Base-by-base conservation (phyloP, 371 early-diverging fungal genomes). In the Capniomyces stellatus region DNA sequence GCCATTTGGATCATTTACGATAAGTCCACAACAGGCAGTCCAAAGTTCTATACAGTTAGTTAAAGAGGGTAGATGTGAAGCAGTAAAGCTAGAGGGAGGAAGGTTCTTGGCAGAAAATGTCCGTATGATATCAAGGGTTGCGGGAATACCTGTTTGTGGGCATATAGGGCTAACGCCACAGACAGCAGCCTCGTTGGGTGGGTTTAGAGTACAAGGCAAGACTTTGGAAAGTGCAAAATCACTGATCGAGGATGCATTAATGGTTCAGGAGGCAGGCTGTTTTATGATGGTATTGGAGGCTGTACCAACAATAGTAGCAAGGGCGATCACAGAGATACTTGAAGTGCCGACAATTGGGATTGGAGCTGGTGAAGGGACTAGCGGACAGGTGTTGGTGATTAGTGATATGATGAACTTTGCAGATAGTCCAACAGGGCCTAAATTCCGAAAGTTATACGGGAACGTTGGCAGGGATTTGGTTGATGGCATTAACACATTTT, bases 151-250 rank as follows among this genome's bases (percentile, higher is more conserved):
- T 0, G 92, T 93, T 1, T 60, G 93, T 28, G 98, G 85, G 0
- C 94, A 93, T 55, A 78, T 96, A 47, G 95, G 97, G 0, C 64
- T 97, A 53, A 94, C 92, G 3, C 98, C 98, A 27, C 98, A 97
- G 67, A 74, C 89, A 3, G 82, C 82, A 43, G 75, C 81, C 30
- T 71, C 82, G 2, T 62, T 93, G 54, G 91, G 95, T 47, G 95
- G 93, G 6, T 95, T 82, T 68, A 75, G 80, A 42, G 90, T 91
- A 15, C 94, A 95, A 63, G 93, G 92, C 41, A 90, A 88, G 60
- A 83, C 91, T 0, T 75, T 78, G 0, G 75, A 78, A 25, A 72
- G 72, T 59, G 80, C 77, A 44, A 56, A 76, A 49, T 59, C 61
- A 0, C 68, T 94, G 50, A 57, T 97, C 2, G 77, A 82, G 29